Percentiles rank a stretch among this genome's conserved stretches.
Conservation (phyloP, 164 flowering plant species). For the Hamamelis virginiana region DNA sequence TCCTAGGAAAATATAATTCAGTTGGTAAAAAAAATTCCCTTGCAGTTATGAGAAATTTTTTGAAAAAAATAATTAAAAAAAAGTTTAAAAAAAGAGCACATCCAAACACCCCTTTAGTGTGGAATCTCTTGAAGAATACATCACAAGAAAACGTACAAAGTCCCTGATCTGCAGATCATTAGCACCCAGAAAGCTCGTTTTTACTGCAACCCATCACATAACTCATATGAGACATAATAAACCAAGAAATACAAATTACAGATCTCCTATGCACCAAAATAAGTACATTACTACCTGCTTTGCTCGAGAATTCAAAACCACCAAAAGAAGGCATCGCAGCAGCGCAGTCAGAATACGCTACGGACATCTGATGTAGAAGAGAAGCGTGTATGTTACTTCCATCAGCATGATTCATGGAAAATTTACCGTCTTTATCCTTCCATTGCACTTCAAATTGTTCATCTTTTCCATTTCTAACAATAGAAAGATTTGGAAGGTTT, state of each 20-base stretch:
- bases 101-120: too few species aligned
- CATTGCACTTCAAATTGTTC: conserved; percentile 52
- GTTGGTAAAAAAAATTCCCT: background rate
- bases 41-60: too few species aligned
- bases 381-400: conserved; percentile 42
- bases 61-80: too few species aligned
- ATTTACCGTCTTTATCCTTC: conserved; percentile 39
- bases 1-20: background rate
- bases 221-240: conserved; percentile 1
- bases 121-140: background rate
- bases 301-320: conserved; percentile 53
- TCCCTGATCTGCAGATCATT: conserved; percentile 50
- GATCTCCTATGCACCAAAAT: background rate
- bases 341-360: conserved; percentile 41
- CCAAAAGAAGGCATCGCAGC: conserved; percentile 36
- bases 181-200: conserved; percentile 34
- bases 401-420: conserved; percentile 29
- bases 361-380: conserved; percentile 48
- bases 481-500: conserved; percentile 55
- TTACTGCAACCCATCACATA: conserved; percentile 33
- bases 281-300: conserved; percentile 40
- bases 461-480: conserved; percentile 36
- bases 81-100: too few species aligned
- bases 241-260: background rate
- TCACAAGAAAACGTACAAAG: conserved; percentile 47